A percentile compares a stretch with the other conserved stretches of the same genome.
Conservation (phyloP, 129 eudicot species). For the Tagetes patula region DNA sequence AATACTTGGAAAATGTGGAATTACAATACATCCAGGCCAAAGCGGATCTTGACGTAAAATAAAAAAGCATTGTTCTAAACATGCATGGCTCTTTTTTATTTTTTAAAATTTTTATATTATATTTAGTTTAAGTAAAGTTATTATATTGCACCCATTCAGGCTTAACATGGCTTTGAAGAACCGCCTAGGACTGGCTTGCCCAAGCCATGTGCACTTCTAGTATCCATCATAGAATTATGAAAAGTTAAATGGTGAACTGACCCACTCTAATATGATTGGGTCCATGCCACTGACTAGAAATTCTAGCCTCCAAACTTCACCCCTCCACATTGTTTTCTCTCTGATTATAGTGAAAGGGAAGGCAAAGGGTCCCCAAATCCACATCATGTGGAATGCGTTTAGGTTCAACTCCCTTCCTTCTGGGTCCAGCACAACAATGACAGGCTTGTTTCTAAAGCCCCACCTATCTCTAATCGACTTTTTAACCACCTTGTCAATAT, state of each 20-base stretch:
- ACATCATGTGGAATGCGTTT: constrained; percentile 69
- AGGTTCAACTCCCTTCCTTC: constrained; percentile 60
- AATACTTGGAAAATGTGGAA: background rate
- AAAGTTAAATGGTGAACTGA: constrained; percentile 25
- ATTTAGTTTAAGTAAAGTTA: no score
- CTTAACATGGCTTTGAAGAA: background rate
- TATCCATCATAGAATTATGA: background rate
- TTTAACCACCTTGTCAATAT: constrained; percentile 38
- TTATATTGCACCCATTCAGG: background rate
- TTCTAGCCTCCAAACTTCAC: constrained; percentile 59
- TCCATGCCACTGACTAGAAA: constrained; percentile 58
- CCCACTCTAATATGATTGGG: constrained; percentile 50
- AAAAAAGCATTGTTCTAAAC: no score
- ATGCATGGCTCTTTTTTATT: no score
- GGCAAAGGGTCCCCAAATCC: constrained; percentile 64
- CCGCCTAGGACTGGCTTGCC: background rate
- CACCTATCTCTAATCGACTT: constrained; percentile 50
- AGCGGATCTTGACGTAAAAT: background rate
- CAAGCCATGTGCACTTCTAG: background rate
- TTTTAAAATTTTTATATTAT: no score
- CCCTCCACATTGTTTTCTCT: constrained; percentile 59
- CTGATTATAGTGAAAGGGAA: constrained; percentile 53
- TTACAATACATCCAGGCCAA: background rate
- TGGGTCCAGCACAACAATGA: constrained; percentile 60
- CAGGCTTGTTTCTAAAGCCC: constrained; percentile 60